These are phyloP conservation scores for Rhexocercosporidium sp. DNA, from an alignment of 2,329 filamentous ascomycete genomes.

Conservation along the genomic window DNA sequence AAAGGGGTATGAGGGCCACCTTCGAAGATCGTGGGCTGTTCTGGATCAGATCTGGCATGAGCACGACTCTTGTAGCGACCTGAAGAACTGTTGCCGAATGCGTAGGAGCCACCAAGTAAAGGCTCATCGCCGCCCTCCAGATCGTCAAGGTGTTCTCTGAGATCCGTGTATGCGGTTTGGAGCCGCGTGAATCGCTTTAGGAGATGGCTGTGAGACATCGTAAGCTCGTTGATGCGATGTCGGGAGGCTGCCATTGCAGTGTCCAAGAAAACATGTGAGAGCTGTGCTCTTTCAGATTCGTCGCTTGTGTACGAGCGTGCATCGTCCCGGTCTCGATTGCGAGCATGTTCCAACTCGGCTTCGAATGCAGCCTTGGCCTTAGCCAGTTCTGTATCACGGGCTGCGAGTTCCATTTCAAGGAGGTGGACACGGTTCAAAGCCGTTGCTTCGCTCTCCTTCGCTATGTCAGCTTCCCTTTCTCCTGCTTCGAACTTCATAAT, in stretches of 20 bases:
- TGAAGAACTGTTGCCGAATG: not conserved
- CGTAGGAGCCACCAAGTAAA: conserved; percentile 13
- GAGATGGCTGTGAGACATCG: conserved; percentile 57
- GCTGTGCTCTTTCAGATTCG: conserved; percentile 10
- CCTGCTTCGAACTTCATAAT: conserved; percentile 68
- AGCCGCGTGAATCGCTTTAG: conserved; percentile 56
- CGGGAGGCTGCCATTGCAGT: conserved; percentile 27
- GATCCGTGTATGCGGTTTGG: conserved; percentile 47
- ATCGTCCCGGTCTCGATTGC: not conserved
- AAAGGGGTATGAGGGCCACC: not conserved
- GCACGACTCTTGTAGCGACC: conserved; percentile 1
- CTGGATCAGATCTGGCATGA: conserved; percentile 14
- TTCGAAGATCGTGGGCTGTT: conserved; percentile 9
- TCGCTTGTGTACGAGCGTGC: conserved; percentile 39
- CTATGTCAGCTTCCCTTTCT: conserved; percentile 63
- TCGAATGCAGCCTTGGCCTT: conserved; percentile 49
- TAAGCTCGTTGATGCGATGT: conserved; percentile 51
- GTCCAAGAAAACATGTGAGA: conserved; percentile 31
- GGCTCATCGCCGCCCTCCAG: conserved; percentile 1
- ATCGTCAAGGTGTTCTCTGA: conserved; percentile 43
- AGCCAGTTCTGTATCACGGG: conserved; percentile 55
- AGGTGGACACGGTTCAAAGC: conserved; percentile 64
- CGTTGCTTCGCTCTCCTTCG: conserved; percentile 61
- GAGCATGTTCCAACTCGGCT: conserved; percentile 51
- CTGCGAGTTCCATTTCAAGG: conserved; percentile 61